Base-by-base conservation (phyloP, 2,329 filamentous ascomycete species). In the Meredithiella fracta region DNA sequence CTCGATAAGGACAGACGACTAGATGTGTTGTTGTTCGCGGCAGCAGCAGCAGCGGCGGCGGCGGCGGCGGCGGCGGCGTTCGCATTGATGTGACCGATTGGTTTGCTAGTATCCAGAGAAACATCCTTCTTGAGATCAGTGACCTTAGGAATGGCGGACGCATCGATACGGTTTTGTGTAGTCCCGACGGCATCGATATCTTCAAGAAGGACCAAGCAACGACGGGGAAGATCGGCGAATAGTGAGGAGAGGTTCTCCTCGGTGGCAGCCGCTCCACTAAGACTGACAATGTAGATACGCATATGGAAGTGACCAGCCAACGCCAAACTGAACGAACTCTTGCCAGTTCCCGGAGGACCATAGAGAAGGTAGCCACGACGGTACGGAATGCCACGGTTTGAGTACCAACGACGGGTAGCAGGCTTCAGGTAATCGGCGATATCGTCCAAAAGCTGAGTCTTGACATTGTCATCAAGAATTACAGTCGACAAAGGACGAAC, bases 321-420 rank as follows among this genome's bases (percentile, higher is more conserved):
- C 0, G 84, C 83, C 44, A 87, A 74, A 60, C 78, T 82, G 1
- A 88, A 72, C 49, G 80, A 85, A 47, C 80, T 85, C 67, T 91
- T 92, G 14, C 86, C 86, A 0, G 85, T 90, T 0, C 86, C 86
- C 0, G 86, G 86, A 0, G 86, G 86, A 0, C 88, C 88, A 60
- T 90, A 74, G 15, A 94, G 79, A 0, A 94, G 76, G 63, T 92
- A 94, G 0, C 88, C 89, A 3, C 88, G 76, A 14, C 88, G 78
- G 65, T 94, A 94, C 0, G 89, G 88, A 29, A 94, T 91, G 0
- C 88, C 88, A 5, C 87, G 77, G 61, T 86, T 84, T 0, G 82
- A 75, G 65, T 95, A 94, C 86, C 87, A 94, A n/a, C 80, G 73
- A 47, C 77, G 72, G 0, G 80, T 83, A 11, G 71, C 67, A 0